A percentile compares a stretch with the other conserved stretches of the same genome.
Evolutionary conservation across 768 basidiomycete genomes (phyloP).

Genomic region (Lactifluus echinatus): DNA sequence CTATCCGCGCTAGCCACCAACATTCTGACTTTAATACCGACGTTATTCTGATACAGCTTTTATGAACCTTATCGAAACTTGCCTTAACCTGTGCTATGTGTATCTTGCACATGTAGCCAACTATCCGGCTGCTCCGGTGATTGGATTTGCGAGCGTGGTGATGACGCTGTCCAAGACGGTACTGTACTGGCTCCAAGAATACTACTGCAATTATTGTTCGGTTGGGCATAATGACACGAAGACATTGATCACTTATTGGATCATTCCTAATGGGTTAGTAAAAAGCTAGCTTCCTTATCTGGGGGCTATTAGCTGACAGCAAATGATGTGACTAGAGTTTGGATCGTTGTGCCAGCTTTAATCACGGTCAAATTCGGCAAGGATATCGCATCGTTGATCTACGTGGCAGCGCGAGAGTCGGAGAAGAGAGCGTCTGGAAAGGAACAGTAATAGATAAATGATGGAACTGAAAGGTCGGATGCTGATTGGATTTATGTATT

Average conservation of each 20-base stretch:
- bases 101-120: slow-evolving; percentile 58
- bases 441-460: slow-evolving; percentile 21
- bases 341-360: slow-evolving; percentile 63
- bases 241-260: slow-evolving; percentile 52
- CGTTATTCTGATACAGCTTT: slow-evolving; percentile 40
- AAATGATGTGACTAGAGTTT: slow-evolving; percentile 40
- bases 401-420: slow-evolving; percentile 23
- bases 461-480: background rate
- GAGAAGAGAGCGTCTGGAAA: slow-evolving; percentile 30
- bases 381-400: slow-evolving; percentile 46
- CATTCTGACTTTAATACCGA: background rate
- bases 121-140: slow-evolving; percentile 58
- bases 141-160: slow-evolving; percentile 64
- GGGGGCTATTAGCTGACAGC: background rate
- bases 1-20: background rate
- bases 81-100: slow-evolving; percentile 66
- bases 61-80: slow-evolving; percentile 70
- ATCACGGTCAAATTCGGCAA: slow-evolving; percentile 52
- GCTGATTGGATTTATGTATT: background rate
- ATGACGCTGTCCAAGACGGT: slow-evolving; percentile 83
- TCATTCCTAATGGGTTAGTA: slow-evolving; percentile 72
- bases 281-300: background rate
- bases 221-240: slow-evolving; percentile 61
- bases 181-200: slow-evolving; percentile 77
- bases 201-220: slow-evolving; percentile 63